Conservation (phyloP, 805 yeast species). For the Ascoidea asiatica region DNA sequence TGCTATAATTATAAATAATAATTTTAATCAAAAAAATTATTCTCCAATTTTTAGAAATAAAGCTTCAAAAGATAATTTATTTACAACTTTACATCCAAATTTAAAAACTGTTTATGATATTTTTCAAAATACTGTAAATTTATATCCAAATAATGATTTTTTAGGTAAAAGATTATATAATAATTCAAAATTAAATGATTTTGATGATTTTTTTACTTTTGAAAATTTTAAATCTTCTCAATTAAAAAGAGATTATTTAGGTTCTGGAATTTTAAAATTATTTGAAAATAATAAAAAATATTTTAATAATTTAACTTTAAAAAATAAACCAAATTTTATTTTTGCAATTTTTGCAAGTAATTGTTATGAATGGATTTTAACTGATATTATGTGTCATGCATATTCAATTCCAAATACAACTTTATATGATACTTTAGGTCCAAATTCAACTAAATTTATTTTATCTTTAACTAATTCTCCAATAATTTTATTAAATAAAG, state of each 20-base stretch:
- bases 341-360: constrained; percentile 34
- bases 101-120: constrained; percentile 2
- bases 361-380: constrained; percentile 42
- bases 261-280: background rate
- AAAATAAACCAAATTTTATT: constrained; percentile 17
- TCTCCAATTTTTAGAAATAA: constrained; percentile 3
- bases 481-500: constrained; percentile 30
- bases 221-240: constrained; percentile 29
- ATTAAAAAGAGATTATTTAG: constrained; percentile 22
- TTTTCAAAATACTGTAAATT: background rate
- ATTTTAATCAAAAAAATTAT: background rate
- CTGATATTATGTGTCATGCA: constrained; percentile 42
- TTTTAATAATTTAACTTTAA: constrained; percentile 2
- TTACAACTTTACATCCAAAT: constrained; percentile 1
- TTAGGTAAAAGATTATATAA: background rate
- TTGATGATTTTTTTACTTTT: constrained; percentile 28
- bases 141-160: background rate
- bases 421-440: constrained; percentile 31
- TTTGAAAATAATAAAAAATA: background rate
- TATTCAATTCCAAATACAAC: constrained; percentile 31
- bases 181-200: constrained; percentile 11
- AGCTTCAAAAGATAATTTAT: background rate
- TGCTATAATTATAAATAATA: background rate
- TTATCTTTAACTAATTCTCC: constrained; percentile 38
- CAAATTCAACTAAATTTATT: constrained; percentile 38